phyloP scores from a whole-genome alignment of 306 rosid species.

The Boehmeria nivea region DNA sequence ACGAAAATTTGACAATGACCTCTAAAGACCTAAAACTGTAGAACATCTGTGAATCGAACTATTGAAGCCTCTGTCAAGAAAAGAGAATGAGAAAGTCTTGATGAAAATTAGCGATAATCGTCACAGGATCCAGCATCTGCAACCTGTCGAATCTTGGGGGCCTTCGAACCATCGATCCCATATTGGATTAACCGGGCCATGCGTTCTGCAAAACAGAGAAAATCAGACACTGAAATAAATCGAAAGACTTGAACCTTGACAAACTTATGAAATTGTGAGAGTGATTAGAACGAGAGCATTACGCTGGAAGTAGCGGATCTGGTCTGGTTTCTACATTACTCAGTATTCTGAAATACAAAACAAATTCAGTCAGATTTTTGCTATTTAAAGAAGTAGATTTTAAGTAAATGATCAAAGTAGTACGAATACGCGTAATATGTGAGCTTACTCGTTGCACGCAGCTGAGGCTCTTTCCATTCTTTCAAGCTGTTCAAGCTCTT shows the following conservation, averaged over 20 bases:
- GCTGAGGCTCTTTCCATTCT: conserved; percentile 72
- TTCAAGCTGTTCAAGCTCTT: conserved; percentile 79
- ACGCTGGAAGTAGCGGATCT: conserved; percentile 86
- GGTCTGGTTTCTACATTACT: conserved; percentile 71
- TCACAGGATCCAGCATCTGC: conserved; percentile 93
- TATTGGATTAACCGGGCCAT: conserved; percentile 61
- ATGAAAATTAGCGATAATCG: conserved; percentile 10
- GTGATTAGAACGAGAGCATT: conserved; percentile 16
- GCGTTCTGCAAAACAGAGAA: conserved; percentile 44
- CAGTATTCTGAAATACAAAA: conserved; percentile 57
- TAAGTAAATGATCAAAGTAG: conserved; percentile 11
- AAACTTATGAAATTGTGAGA: neutral
- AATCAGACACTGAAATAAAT: conserved; percentile 5
- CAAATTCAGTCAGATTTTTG: conserved; percentile 2
- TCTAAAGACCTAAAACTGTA: conserved; percentile 26
- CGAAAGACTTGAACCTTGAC: neutral
- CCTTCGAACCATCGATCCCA: conserved; percentile 99
- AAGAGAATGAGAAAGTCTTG: conserved; percentile 6
- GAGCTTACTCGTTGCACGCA: conserved; percentile 79
- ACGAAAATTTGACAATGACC: conserved; percentile 20
- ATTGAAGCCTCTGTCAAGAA: conserved; percentile 22
- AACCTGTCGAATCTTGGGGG: conserved; percentile 72
- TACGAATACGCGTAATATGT: neutral
- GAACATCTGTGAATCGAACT: conserved; percentile 15
- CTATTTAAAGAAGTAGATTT: too few relatives aligned